phyloP scores from a whole-genome alignment of 192 early-diverging fungal species.

The Coemansia interrupta region DNA sequence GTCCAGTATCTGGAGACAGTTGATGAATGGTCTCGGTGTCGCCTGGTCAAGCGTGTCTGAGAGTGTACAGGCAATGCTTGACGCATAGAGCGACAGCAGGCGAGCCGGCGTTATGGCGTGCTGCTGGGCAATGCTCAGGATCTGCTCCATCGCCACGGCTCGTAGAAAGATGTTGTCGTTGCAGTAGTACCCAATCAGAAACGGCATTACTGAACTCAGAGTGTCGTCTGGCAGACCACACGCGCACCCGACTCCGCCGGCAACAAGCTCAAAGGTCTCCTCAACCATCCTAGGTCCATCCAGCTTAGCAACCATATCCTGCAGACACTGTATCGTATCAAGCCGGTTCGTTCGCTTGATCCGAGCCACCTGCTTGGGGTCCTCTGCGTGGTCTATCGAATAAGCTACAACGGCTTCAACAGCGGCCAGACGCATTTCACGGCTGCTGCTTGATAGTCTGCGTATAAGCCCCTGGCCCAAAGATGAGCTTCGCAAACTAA shows the following conservation, averaged over 20 bases:
- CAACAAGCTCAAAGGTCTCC: conserved; percentile 42
- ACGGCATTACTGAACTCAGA: conserved; percentile 24
- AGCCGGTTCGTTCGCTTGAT: conserved; percentile 28
- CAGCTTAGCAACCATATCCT: conserved; percentile 8
- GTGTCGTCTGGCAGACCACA: conserved; percentile 19
- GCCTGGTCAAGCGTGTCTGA: conserved; percentile 16
- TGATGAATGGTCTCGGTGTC: conserved; percentile 24
- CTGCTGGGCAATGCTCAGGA: conserved; percentile 27
- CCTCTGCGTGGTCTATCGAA: conserved; percentile 7
- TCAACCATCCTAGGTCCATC: conserved; percentile 26
- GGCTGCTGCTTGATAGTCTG: conserved; percentile 38
- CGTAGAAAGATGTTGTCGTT: conserved; percentile 40
- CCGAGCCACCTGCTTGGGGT: conserved; percentile 11
- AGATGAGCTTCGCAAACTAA: conserved; percentile 29
- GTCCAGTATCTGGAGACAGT: conserved; percentile 41
- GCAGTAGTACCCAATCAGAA: conserved; percentile 38
- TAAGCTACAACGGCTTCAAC: conserved; percentile 32
- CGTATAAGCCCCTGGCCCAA: conserved; percentile 41
- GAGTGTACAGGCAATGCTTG: conserved; percentile 28
- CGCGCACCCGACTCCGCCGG: conserved; percentile 38
- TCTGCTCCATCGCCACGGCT: conserved; percentile 52
- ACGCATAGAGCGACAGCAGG: conserved; percentile 25
- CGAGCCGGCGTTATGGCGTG: conserved; percentile 24
- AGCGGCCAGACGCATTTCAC: conserved; percentile 48
- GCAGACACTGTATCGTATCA: conserved; percentile 25